Percentiles rank a stretch among this genome's conserved stretches.
Evolutionary conservation across 352 stramenopile species (phyloP).

Genomic region (Aphanomyces astaci): DNA sequence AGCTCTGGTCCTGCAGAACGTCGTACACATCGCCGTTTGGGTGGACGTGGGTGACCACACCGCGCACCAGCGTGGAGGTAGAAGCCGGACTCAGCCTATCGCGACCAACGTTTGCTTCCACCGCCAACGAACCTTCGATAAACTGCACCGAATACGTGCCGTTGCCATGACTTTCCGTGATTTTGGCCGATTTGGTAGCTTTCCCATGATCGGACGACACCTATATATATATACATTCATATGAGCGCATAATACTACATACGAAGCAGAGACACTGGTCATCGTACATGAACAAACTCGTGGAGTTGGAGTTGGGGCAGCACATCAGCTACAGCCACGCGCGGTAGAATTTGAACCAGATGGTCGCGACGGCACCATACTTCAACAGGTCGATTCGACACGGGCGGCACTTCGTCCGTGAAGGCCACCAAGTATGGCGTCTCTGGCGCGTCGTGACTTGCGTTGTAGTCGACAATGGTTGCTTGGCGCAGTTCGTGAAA

Average conservation of each 20-base stretch:
- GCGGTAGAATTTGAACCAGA: conserved; percentile 34
- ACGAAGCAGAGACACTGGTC: background rate
- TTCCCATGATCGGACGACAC: background rate
- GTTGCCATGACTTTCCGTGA: conserved; percentile 38
- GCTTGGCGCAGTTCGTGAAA: background rate
- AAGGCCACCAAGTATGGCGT: background rate
- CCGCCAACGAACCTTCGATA: conserved; percentile 30
- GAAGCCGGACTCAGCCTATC: conserved; percentile 29
- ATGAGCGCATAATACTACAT: too few species aligned
- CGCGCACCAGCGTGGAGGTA: conserved; percentile 32
- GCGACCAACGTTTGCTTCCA: conserved; percentile 33
- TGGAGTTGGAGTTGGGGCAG: conserved; percentile 34
- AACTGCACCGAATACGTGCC: conserved; percentile 46
- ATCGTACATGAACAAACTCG: conserved; percentile 38
- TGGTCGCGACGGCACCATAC: conserved; percentile 31
- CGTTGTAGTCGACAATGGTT: background rate
- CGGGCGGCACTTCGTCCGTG: background rate
- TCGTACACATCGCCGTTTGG: conserved; percentile 27
- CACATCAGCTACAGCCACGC: conserved; percentile 29
- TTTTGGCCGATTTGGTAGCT: conserved; percentile 28
- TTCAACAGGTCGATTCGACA: conserved; percentile 8
- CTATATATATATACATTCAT: background rate
- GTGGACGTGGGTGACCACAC: conserved; percentile 29
- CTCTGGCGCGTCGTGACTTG: background rate
- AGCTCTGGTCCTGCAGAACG: conserved; percentile 36